phyloP scores from a whole-genome alignment of 1,284 basidiomycete genomes.

The Hypsizygus ulmarius region DNA sequence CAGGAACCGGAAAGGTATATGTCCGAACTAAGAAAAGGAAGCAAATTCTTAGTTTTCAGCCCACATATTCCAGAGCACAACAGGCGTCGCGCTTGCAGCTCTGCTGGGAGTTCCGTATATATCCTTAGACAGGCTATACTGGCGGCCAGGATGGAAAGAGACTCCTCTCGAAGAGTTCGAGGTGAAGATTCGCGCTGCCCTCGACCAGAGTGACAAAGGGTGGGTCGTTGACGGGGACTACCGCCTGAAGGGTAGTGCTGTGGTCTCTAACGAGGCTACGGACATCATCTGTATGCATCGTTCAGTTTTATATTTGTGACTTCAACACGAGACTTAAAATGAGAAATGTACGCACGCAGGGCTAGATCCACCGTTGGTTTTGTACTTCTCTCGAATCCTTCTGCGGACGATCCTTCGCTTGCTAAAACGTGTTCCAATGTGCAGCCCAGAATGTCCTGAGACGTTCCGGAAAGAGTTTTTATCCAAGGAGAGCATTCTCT shows the following conservation, averaged over 20 bases:
- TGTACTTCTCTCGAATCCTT: slow-evolving; percentile 57
- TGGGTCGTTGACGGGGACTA: slow-evolving; percentile 57
- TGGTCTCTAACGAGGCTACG: slow-evolving; percentile 43
- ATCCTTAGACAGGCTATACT: slow-evolving; percentile 43
- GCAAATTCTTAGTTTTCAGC: not conserved
- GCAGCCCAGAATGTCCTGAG: slow-evolving; percentile 56
- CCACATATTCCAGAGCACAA: slow-evolving; percentile 41
- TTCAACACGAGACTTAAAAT: not conserved
- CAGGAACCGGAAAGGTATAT: slow-evolving; percentile 47
- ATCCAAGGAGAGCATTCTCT: slow-evolving; percentile 53
- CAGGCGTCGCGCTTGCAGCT: slow-evolving; percentile 41
- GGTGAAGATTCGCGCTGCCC: slow-evolving; percentile 28
- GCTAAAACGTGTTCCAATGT: slow-evolving; percentile 36
- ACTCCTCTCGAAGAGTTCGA: slow-evolving; percentile 37
- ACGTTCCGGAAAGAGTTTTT: slow-evolving; percentile 40
- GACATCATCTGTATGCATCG: slow-evolving; percentile 55
- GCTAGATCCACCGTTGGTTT: slow-evolving; percentile 59
- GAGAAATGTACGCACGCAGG: slow-evolving; percentile 33
- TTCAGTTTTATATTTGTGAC: slow-evolving; percentile 5
- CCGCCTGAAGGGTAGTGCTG: slow-evolving; percentile 23
- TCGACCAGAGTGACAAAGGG: slow-evolving; percentile 32
- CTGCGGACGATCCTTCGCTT: slow-evolving; percentile 52
- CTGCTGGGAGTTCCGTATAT: slow-evolving; percentile 46
- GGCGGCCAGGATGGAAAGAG: slow-evolving; percentile 47
- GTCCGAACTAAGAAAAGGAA: slow-evolving; percentile 11